Evolutionary conservation across 2,329 filamentous ascomycete genomes (phyloP), one percentile per base, ranked within the genome.

Genomic region (Colletotrichum sublineola): DNA sequence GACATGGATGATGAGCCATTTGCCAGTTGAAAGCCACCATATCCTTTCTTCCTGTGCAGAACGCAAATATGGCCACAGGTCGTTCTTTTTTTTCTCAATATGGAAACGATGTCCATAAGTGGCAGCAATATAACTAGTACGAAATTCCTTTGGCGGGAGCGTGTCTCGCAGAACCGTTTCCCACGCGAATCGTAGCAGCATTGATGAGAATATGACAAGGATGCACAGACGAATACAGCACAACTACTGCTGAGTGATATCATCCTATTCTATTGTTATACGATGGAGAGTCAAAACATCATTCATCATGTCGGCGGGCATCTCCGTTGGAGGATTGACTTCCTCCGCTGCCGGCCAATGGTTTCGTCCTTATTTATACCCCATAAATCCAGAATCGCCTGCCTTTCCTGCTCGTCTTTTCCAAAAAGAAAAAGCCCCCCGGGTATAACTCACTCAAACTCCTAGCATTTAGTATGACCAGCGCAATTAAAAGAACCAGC

Each of bases 361-460:
- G 42, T 20, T 14, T 38, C 14, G 24, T 46, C 4, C 31, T 38
- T 31, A 31, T 58, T 38, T 31, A 31, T 58, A n/a, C 20, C n/a
- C 20, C 11, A n/a, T 12, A 12, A 42, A 31, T 15, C 42, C n/a
- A 62, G 40, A 33, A 65, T 15, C 42, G 38, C 42, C 50, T 20
- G 20, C 20, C 36, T 29, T 48, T 40, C 62, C 9, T 40, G 18
- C 31, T 38, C 15, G 18, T 7, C 11, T 31, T 24, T 8, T 55
- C 42, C 24, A 42, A 57, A 44, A 48, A 15, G 20, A 48, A 24
- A 24, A 24, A 24, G 5, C 7, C 46, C 42, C 42, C 50, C 52
- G 67, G 67, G 67, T 68, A 68, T 68, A 68, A 38, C 42, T 64
- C 50, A 48, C 42, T 57, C 60, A 62, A 46, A 62, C 58, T 62